Conservation (phyloP, 2,329 filamentous ascomycete genomes). For the Pseudogymnoascus sp. region DNA sequence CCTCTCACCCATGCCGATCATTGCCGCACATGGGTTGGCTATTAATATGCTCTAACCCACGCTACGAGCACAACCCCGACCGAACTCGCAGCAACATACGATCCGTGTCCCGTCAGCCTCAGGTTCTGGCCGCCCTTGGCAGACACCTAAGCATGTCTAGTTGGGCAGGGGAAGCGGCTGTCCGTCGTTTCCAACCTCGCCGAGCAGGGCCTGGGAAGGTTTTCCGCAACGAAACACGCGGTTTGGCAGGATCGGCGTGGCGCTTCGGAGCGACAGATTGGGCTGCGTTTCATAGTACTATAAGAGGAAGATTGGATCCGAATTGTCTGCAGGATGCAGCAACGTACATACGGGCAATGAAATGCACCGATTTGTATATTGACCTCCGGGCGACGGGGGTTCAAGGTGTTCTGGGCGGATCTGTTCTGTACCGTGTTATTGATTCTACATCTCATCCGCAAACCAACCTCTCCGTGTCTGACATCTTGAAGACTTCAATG, state of each 20-base stretch:
- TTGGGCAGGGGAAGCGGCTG: background rate
- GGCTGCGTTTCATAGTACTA: background rate
- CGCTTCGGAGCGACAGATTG: background rate
- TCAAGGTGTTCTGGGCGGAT: background rate
- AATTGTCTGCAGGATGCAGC: background rate
- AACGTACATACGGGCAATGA: background rate
- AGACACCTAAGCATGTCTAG: background rate
- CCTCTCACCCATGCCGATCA: background rate
- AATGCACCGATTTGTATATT: background rate
- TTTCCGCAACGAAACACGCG: background rate
- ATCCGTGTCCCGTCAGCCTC: constrained; percentile 2
- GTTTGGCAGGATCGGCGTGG: background rate
- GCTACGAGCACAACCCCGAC: background rate
- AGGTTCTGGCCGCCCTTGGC: constrained; percentile 2
- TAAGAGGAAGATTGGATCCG: background rate
- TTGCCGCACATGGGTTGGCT: background rate
- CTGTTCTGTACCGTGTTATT: background rate
- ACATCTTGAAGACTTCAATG: background rate
- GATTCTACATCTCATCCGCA: background rate
- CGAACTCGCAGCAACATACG: background rate
- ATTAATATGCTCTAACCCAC: background rate
- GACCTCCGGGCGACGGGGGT: background rate
- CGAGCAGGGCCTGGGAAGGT: background rate
- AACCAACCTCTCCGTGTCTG: constrained; percentile 1
- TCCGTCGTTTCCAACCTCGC: background rate